Evolutionary conservation across 2,329 filamentous ascomycete genomes (phyloP), one percentile per base, ranked within the genome.

Genomic region (Magnaporthiopsis rhizophila): DNA sequence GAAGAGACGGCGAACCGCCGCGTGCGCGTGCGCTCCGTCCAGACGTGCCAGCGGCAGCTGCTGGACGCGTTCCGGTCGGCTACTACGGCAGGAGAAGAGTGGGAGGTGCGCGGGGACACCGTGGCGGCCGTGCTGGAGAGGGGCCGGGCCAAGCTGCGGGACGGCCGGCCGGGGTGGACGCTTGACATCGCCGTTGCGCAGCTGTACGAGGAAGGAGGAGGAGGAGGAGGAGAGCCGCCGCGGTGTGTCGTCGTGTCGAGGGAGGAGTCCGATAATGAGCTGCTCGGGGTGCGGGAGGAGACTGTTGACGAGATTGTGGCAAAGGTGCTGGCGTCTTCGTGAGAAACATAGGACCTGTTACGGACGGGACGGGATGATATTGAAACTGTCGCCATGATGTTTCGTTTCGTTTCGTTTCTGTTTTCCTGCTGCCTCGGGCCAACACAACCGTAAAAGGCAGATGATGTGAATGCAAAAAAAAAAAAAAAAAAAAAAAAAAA

Each of bases 1-100:
- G 75, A 77, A 0, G 73, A 78, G 63, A 86, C 83, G 0, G 79
- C 76, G 58, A 88, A 89, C 70, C 75, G 81, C 65, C 82, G 83
- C 71, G 70, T 89, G 58, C 80, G 80, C 64, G 73, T 88, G 21
- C 80, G 81, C 8, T 84, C 81, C 3, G 82, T 86, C 65, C 79
- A 78, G 32, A 79, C 80, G 0, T 80, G 80, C 0, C 85, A 88
- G 72, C 81, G 81, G 5, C 76, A 86, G 65, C 72, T 89, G 1
- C 70, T 88, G 60, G 9, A 34, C 6, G 26, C 36, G 34, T 62
- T 65, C 30, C 45, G 56, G 28, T 28, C 34, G 1, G 58, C 36
- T n/a, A 61, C 56, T 2, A 26, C 56, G 5, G 30, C 11, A 5
- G 59, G 6, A 7, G 15, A 5, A 5, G 45, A 63, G 56, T 63